These are phyloP conservation scores for Petasospora fabianii DNA, from an alignment of 1,139 yeast genomes.

Conservation along the genomic window DNA sequence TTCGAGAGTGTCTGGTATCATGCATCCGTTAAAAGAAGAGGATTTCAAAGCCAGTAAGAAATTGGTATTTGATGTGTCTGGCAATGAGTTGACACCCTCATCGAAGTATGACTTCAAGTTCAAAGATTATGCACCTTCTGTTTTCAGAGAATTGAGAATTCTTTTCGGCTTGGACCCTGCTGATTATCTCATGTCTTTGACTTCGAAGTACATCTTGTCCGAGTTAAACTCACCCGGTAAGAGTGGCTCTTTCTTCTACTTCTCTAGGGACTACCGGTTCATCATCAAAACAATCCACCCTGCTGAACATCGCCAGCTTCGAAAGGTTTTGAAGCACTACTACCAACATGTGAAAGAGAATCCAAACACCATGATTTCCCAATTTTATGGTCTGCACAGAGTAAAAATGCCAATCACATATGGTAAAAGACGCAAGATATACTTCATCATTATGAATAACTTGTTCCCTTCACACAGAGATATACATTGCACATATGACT, in stretches of 20 bases:
- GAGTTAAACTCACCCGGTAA: constrained; percentile 97
- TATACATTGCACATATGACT: constrained; percentile 80
- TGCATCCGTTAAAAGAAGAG: constrained; percentile 62
- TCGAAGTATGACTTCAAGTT: constrained; percentile 95
- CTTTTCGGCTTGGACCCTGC: constrained; percentile 91
- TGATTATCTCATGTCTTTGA: constrained; percentile 86
- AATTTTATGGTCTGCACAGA: constrained; percentile 93
- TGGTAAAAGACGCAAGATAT: constrained; percentile 67
- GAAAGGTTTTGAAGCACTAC: constrained; percentile 72
- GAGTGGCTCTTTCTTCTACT: constrained; percentile 93
- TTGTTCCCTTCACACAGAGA: constrained; percentile 93
- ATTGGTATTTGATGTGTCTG: constrained; percentile 81
- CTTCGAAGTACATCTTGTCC: constrained; percentile 87
- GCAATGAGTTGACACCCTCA: constrained; percentile 87
- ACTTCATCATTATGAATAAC: constrained; percentile 95
- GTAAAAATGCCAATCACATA: constrained; percentile 74
- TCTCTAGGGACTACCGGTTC: constrained; percentile 87
- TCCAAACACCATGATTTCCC: constrained; percentile 87
- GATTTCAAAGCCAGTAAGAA: constrained; percentile 76
- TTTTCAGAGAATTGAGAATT: constrained; percentile 78
- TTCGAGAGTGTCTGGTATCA: constrained; percentile 83
- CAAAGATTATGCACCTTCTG: constrained; percentile 94
- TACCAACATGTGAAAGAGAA: constrained; percentile 75
- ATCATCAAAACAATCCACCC: constrained; percentile 96
- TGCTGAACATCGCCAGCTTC: constrained; percentile 81